Conservation (phyloP, 2,329 filamentous ascomycete species). For the Cladobotryum protrusum region DNA sequence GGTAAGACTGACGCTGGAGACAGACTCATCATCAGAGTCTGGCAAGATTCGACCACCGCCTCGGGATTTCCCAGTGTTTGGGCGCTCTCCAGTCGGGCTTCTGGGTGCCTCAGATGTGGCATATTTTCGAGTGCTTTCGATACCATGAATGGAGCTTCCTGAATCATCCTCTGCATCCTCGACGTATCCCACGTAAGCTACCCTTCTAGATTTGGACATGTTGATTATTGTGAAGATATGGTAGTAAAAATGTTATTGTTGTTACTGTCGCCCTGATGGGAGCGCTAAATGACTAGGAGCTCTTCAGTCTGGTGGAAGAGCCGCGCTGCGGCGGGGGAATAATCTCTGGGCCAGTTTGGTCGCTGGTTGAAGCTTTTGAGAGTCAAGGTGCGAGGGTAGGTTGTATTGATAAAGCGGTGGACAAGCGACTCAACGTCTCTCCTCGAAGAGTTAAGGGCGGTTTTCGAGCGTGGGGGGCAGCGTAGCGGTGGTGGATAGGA, state of each 20-base stretch:
- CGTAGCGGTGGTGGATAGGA: not conserved
- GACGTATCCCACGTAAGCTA: conserved; percentile 36
- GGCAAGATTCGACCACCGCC: conserved; percentile 29
- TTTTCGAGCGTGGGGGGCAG: not conserved
- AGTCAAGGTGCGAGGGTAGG: not conserved
- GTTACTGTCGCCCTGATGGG: conserved; percentile 14
- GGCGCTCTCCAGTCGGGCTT: conserved; percentile 41
- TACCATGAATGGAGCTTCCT: conserved; percentile 36
- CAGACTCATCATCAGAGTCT: conserved; percentile 33
- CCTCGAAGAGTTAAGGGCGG: conserved; percentile 4
- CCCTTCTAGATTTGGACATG: conserved; percentile 36
- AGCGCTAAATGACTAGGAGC: conserved; percentile 17
- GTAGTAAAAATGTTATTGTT: too few species aligned
- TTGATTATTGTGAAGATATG: conserved; percentile 8
- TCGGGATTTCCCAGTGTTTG: conserved; percentile 47
- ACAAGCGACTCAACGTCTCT: not conserved
- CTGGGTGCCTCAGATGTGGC: conserved; percentile 39
- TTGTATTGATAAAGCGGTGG: conserved; percentile 4
- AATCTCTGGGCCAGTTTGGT: conserved; percentile 5
- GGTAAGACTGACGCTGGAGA: conserved; percentile 25
- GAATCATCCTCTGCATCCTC: conserved; percentile 49
- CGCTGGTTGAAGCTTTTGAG: conserved; percentile 9
- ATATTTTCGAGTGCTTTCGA: conserved; percentile 36
- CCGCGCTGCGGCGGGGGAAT: conserved; percentile 24
- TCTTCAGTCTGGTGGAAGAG: conserved; percentile 20